Evolutionary conservation across 306 rosid species (phyloP), one percentile per base, ranked within the genome.

Genomic region (Astragalus glycyphyllos): DNA sequence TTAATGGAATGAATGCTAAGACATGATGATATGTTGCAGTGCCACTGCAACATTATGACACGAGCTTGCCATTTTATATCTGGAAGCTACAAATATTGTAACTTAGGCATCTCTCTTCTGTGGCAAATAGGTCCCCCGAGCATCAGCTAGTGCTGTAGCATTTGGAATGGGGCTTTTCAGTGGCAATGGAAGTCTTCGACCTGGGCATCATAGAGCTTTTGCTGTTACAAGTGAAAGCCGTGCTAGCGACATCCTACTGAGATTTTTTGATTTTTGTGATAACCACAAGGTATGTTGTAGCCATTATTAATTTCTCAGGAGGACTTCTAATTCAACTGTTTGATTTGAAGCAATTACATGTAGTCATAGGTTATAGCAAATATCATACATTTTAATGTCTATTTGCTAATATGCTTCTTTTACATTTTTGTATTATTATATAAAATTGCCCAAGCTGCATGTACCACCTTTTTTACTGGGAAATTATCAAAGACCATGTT

Each of bases 141-240:
- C 98, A n/a, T 86, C 96, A 31, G 97, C 98, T 66, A 90, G 98
- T 83, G 98, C 97, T 45, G 97, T 94, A 73, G 92, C 97, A 81
- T 94, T 89, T 82, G 98, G 98, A 37, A 89, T 94, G 89, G 98
- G 92, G 73, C 82, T 94, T 74, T 91, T 90, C 55, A 75, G 76
- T 46, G 90, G 90, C 34, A 87, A 74, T 77, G 98, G 96, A 80
- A 87, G 74, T 73, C 97, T 94, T 72, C 97, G 98, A 58, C 81
- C 83, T 40, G 96, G 88, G 38, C 58, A 50, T 45, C 84, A 87
- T 46, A 88, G 90, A 80, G 98, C 97, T 63, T 94, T 94, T 86
- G 72, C 98, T 23, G 96, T 90, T 11, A 77, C 78, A 47, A 83
- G 95, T 79, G 98, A 94, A 87, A 94, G 88, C 66, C 95, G 95